Conservation (phyloP, 257 asterid genomes). For the Scutellaria minor region DNA sequence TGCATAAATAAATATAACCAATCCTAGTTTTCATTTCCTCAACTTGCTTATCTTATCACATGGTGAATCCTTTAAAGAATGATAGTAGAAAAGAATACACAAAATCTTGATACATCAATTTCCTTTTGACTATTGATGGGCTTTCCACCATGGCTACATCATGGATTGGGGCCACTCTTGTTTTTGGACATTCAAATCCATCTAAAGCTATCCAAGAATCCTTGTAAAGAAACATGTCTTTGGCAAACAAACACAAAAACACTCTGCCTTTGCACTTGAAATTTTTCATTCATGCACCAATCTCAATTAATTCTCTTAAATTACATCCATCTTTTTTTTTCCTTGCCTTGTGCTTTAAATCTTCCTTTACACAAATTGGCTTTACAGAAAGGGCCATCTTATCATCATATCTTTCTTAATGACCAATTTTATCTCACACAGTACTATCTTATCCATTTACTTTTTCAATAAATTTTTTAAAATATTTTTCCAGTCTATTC, state of each 20-base stretch:
- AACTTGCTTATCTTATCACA: slow-evolving; percentile 44
- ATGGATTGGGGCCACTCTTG: slow-evolving; percentile 24
- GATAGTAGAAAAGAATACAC: slow-evolving; percentile 30
- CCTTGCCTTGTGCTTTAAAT: slow-evolving; percentile 37
- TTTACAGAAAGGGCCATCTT: slow-evolving; percentile 52
- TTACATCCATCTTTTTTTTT: neutral
- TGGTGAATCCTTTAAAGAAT: slow-evolving; percentile 27
- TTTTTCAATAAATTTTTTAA: neutral
- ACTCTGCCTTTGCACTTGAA: slow-evolving; percentile 23
- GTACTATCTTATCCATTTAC: slow-evolving; percentile 26
- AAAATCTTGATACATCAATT: neutral
- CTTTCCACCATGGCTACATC: slow-evolving; percentile 32
- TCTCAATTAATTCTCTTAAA: neutral
- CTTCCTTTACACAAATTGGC: slow-evolving; percentile 42
- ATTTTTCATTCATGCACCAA: slow-evolving; percentile 46
- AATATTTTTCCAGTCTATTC: neutral
- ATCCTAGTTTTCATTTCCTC: slow-evolving; percentile 42
- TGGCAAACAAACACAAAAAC: slow-evolving; percentile 22
- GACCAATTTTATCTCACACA: slow-evolving; percentile 29
- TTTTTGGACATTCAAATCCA: slow-evolving; percentile 29
- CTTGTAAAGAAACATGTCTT: slow-evolving; percentile 32
- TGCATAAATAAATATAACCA: slow-evolving; percentile 31
- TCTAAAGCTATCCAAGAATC: slow-evolving; percentile 30
- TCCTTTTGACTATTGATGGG: slow-evolving; percentile 34
- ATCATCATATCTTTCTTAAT: slow-evolving; percentile 36